Base-by-base conservation (phyloP, 2,329 filamentous ascomycete genomes). In the Colletotrichum incanum region DNA sequence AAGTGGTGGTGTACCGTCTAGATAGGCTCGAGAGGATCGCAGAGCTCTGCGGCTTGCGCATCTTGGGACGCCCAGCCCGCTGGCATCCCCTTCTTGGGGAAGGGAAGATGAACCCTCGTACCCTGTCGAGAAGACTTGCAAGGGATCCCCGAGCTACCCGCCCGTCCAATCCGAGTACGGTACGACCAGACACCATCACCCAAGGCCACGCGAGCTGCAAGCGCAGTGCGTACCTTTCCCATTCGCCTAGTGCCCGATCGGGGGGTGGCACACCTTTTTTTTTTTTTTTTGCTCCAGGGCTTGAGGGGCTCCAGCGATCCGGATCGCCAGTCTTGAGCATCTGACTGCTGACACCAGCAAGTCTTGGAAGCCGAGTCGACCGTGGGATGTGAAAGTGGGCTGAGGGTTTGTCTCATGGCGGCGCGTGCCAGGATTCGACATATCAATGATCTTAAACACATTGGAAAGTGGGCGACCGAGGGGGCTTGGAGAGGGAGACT, bases 241-340 rank as follows among this genome's bases (percentile, higher is more conserved):
- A 43, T 56, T 54, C 28, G 62, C 26, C 45, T 60, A 60, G 67
- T 39, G 45, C 55, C 67, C 54, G 67, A 70, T 70, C 62, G 31
- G 55, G 18, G 55, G 18, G 9, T 41, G 66, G 50, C 60, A 58
- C 43, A 23, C 23, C n/a, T n/a, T n/a, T n/a, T n/a, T n/a, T n/a
- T n/a, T n/a, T n/a, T n/a, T n/a, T n/a, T 11, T 59, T 8, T 12
- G 12, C n/a, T 23, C 37, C 3, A n/a, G 20, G 50, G 34, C 28
- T 43, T 39, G 65, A 26, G 50, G 20, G 49, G 39, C 34, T 50
- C 67, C 55, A 58, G 64, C n/a, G 56, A 62, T 56, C 49, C 56
- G 63, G 63, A 61, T 71, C 56, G 58, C 39, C 56, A 23, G 67
- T 47, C 52, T 69, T 69, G 67, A 67, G 50, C 56, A 71, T 71